These are phyloP conservation scores for Fraxinus sp. DNA, from an alignment of 305 asterid genomes.

Conservation along the genomic window DNA sequence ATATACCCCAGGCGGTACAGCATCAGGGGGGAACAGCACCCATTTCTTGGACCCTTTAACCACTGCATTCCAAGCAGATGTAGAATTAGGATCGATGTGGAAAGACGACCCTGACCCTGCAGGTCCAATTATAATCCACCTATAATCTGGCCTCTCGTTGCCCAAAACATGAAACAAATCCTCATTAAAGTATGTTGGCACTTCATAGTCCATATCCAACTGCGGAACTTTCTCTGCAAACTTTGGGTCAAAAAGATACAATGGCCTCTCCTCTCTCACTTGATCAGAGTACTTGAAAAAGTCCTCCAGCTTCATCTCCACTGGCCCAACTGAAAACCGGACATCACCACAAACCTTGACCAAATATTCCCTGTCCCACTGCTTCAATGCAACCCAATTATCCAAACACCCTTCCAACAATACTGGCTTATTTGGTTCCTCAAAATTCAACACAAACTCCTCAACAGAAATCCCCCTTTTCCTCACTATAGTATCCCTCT, in stretches of 20 bases:
- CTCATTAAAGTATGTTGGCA: conserved; percentile 71
- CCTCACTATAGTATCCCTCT: conserved; percentile 78
- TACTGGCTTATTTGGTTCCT: conserved; percentile 85
- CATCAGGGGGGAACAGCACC: conserved; percentile 91
- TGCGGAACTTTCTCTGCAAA: conserved; percentile 73
- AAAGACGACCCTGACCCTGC: conserved; percentile 98
- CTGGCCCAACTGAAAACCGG: conserved; percentile 73
- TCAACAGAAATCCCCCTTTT: conserved; percentile 67
- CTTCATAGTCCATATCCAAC: conserved; percentile 67
- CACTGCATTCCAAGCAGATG: conserved; percentile 99
- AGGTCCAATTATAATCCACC: conserved; percentile 95
- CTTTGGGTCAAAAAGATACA: conserved; percentile 91
- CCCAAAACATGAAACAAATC: conserved; percentile 88
- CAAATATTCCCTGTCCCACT: conserved; percentile 81
- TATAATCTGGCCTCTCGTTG: conserved; percentile 75
- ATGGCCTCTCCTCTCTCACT: conserved; percentile 82
- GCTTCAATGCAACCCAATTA: conserved; percentile 62
- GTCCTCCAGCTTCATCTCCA: conserved; percentile 77
- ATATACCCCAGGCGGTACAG: conserved; percentile 91
- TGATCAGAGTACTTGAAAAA: conserved; percentile 76
- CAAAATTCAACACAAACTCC: conserved; percentile 67
- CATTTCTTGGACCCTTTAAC: conserved; percentile 93
- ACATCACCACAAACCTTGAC: conserved; percentile 58
- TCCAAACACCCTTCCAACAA: conserved; percentile 85
- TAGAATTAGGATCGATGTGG: conserved; percentile 94